Conservation (phyloP, 208 protist genomes). For the Crithidia bombi region DNA sequence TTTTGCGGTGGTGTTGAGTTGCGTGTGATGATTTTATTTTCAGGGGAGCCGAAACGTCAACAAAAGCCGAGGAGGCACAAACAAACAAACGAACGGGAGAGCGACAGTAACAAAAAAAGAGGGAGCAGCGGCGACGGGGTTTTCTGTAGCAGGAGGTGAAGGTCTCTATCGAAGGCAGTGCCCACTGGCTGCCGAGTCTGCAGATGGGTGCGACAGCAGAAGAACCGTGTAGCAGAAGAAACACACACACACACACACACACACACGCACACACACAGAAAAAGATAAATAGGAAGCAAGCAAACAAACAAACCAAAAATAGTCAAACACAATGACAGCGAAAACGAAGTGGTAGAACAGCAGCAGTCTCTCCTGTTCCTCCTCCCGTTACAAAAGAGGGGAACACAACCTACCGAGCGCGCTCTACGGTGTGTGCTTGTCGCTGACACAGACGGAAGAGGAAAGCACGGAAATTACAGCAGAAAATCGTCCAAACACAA, state of each 20-base stretch:
- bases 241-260: background rate
- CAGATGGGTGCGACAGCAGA: background rate
- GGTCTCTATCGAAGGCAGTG: background rate
- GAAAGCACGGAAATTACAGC: too few species aligned
- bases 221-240: background rate
- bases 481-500: too few species aligned
- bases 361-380: too few species aligned
- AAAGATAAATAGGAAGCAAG: background rate
- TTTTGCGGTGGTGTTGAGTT: background rate
- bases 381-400: too few species aligned
- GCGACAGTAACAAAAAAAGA: background rate
- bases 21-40: background rate
- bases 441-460: too few species aligned
- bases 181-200: too few species aligned
- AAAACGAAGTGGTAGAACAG: too few species aligned
- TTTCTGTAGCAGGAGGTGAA: too few species aligned
- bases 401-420: too few species aligned
- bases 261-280: background rate
- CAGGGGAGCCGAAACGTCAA: background rate
- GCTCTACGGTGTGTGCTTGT: too few species aligned
- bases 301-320: conserved; percentile 19
- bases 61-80: background rate
- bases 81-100: too few species aligned
- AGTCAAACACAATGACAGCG: background rate
- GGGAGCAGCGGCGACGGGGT: background rate